Percentiles rank a stretch among this genome's conserved stretches.
These are phyloP conservation scores for Boletus sp. DNA, from an alignment of 768 basidiomycete genomes.

Conservation along the genomic window DNA sequence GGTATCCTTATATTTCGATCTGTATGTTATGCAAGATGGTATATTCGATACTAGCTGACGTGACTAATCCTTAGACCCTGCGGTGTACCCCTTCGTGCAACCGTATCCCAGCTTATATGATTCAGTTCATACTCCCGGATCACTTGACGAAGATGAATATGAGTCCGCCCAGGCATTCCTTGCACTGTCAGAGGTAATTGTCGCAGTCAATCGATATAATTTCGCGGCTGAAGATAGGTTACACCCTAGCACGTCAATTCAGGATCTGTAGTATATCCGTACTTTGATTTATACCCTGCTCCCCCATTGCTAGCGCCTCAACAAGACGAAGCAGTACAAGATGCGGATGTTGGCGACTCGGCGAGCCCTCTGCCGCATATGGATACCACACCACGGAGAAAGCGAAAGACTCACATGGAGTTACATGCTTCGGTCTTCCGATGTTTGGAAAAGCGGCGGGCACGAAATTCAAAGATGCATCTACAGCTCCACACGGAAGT, in stretches of 20 bases:
- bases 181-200: slow-evolving; percentile 13
- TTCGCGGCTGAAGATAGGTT: slow-evolving; percentile 1
- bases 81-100: slow-evolving; percentile 17
- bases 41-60: not conserved
- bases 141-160: slow-evolving; percentile 1
- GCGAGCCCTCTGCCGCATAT: not conserved
- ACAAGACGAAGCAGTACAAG: not conserved
- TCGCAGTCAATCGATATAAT: not conserved
- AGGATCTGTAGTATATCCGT: slow-evolving; percentile 21
- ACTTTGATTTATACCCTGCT: slow-evolving; percentile 25
- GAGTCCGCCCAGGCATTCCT: not conserved
- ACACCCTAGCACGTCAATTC: not conserved
- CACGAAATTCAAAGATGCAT: slow-evolving; percentile 32
- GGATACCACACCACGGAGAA: not conserved
- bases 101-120: slow-evolving; percentile 6
- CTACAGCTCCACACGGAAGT: slow-evolving; percentile 34
- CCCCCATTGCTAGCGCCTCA: not conserved
- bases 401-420: slow-evolving; percentile 25
- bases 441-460: slow-evolving; percentile 8
- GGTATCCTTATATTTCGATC: slow-evolving; percentile 24
- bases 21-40: slow-evolving; percentile 18
- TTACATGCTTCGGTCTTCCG: slow-evolving; percentile 13
- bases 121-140: slow-evolving; percentile 2
- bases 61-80: slow-evolving; percentile 5
- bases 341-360: not conserved